A percentile compares a stretch with the other conserved stretches of the same genome.
phyloP scores from a whole-genome alignment of 2,329 filamentous ascomycete genomes.

The Aspergillus aculeatinus region DNA sequence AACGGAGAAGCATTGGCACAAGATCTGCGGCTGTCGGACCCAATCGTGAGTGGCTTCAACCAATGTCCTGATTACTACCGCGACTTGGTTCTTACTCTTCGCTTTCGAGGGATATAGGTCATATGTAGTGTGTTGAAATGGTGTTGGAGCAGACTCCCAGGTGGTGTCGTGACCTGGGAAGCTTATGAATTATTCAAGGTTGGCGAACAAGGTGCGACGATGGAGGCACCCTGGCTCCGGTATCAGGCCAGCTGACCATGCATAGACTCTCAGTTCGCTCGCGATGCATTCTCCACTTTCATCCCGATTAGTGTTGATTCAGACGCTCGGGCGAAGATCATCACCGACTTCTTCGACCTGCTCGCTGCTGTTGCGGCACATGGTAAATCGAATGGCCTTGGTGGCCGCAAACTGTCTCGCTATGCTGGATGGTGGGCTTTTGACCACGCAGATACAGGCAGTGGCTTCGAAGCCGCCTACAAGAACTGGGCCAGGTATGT shows the following conservation, averaged over 20 bases:
- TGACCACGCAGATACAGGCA: constrained; percentile 80
- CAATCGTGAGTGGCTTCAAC: constrained; percentile 67
- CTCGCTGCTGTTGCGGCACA: constrained; percentile 87
- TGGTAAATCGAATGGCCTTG: constrained; percentile 88
- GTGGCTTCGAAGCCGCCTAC: constrained; percentile 93
- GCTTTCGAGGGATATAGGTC: constrained; percentile 56
- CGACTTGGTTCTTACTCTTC: constrained; percentile 10
- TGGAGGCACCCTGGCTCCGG: background rate
- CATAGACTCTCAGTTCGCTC: constrained; percentile 83
- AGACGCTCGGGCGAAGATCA: constrained; percentile 78
- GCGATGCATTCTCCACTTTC: constrained; percentile 93
- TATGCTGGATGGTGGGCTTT: constrained; percentile 99
- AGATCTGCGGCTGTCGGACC: constrained; percentile 88
- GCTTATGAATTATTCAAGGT: constrained; percentile 94
- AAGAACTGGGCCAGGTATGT: constrained; percentile 77
- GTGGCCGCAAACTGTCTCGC: constrained; percentile 87
- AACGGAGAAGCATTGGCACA: constrained; percentile 72
- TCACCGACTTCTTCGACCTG: constrained; percentile 95
- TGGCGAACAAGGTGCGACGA: constrained; percentile 76
- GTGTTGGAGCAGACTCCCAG: constrained; percentile 92
- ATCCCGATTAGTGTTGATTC: constrained; percentile 92
- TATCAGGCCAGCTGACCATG: constrained; percentile 9
- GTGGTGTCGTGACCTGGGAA: constrained; percentile 94
- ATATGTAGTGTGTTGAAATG: constrained; percentile 94
- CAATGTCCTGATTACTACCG: background rate